phyloP scores from a whole-genome alignment of 139 green algal genomes.

The Marvania coccoides region DNA sequence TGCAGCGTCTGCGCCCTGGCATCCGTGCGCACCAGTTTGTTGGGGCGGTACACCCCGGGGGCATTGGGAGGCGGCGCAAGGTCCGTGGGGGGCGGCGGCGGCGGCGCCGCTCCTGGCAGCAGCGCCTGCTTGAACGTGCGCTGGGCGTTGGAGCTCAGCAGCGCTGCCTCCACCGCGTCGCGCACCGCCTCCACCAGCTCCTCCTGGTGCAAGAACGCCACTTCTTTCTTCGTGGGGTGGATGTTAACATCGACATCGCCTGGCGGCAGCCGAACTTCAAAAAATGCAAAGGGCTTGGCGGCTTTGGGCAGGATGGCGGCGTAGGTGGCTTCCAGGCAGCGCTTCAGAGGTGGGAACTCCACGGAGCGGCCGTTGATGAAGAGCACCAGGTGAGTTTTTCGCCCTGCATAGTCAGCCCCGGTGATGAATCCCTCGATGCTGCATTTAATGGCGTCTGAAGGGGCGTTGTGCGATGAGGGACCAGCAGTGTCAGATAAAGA shows the following conservation, averaged over 20 bases:
- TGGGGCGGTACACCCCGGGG: constrained; percentile 12
- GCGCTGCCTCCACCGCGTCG: constrained; percentile 49
- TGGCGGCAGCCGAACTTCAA: constrained; percentile 72
- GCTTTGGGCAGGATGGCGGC: constrained; percentile 60
- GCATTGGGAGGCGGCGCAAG: not conserved
- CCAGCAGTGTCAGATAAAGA: too few species aligned
- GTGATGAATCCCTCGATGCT: constrained; percentile 60
- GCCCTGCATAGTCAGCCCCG: constrained; percentile 54
- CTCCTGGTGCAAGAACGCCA: constrained; percentile 83
- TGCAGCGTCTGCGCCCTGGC: constrained; percentile 53
- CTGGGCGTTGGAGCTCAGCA: constrained; percentile 56
- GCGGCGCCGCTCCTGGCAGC: constrained; percentile 29
- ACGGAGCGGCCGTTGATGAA: constrained; percentile 94
- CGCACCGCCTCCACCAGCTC: constrained; percentile 53
- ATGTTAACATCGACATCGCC: constrained; percentile 94
- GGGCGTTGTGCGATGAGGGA: too few species aligned
- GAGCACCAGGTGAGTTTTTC: constrained; percentile 72
- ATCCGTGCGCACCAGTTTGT: constrained; percentile 68
- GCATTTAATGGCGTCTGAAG: not conserved
- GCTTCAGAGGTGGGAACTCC: constrained; percentile 72
- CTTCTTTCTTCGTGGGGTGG: constrained; percentile 93
- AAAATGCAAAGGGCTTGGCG: constrained; percentile 78
- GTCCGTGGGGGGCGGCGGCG: not conserved
- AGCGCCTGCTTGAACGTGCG: constrained; percentile 58
- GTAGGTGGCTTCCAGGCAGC: constrained; percentile 73